phyloP scores from a whole-genome alignment of 192 early-diverging fungal species.

The Allomyces javanicus region DNA sequence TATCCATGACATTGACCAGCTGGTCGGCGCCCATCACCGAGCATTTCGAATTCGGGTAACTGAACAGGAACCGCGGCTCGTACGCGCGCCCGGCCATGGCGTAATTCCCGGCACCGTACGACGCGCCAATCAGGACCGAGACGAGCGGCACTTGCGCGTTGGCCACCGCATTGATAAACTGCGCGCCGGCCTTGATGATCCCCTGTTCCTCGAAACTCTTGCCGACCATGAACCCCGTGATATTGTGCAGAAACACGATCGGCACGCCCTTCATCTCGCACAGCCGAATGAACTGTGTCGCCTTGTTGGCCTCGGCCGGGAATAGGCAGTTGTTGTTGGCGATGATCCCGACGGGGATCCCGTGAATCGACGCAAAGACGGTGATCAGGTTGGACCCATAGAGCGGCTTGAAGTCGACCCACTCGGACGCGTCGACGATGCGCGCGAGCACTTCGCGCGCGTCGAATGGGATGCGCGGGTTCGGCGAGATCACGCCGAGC shows the following conservation, averaged over 20 bases:
- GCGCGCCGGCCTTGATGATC: conserved; percentile 45
- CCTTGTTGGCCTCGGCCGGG: conserved; percentile 42
- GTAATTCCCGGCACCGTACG: conserved; percentile 50
- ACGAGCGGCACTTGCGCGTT: conserved; percentile 37
- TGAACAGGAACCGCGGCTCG: conserved; percentile 22
- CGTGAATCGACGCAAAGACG: conserved; percentile 44
- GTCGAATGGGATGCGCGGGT: conserved; percentile 43
- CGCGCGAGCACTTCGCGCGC: conserved; percentile 42
- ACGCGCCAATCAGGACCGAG: conserved; percentile 42
- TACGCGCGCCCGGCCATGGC: conserved; percentile 47
- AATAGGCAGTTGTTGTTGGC: conserved; percentile 45
- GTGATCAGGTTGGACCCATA: conserved; percentile 42
- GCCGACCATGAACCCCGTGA: conserved; percentile 55
- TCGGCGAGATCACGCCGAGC: conserved; percentile 40
- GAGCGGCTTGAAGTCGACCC: conserved; percentile 40
- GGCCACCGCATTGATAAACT: conserved; percentile 46
- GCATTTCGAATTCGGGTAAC: background rate
- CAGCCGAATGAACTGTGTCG: conserved; percentile 45
- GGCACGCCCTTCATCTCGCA: conserved; percentile 36
- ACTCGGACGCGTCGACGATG: conserved; percentile 43
- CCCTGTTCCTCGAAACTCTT: conserved; percentile 43
- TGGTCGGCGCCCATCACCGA: conserved; percentile 31
- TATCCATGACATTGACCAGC: conserved; percentile 43
- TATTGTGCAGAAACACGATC: conserved; percentile 41
- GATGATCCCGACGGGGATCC: conserved; percentile 42